Percentiles rank a stretch among this genome's conserved stretches.
phyloP scores from a whole-genome alignment of 495 filamentous ascomycete species.

The Niebla homalea region DNA sequence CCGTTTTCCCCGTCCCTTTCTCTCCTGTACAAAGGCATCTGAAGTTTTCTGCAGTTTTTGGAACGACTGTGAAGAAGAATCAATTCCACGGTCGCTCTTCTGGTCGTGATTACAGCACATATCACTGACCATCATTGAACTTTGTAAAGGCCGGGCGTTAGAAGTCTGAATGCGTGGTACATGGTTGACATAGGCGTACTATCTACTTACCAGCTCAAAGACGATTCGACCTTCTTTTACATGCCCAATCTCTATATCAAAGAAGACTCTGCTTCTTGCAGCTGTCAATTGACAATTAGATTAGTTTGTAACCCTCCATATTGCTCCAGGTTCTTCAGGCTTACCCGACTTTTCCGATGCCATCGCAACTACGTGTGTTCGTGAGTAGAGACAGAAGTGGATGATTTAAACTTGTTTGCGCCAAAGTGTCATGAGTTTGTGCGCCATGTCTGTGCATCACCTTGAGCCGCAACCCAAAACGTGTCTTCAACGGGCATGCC shows the following conservation, averaged over 20 bases:
- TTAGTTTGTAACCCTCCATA: neutral
- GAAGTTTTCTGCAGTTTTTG: slow-evolving; percentile 92
- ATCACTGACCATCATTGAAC: slow-evolving; percentile 58
- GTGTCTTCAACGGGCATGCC: too few relatives aligned
- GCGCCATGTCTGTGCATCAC: too few relatives aligned
- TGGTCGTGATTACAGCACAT: neutral
- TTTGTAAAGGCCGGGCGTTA: slow-evolving; percentile 14
- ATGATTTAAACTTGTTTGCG: neutral
- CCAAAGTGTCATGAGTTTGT: neutral
- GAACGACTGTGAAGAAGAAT: slow-evolving; percentile 45
- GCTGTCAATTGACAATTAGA: neutral
- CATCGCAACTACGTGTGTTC: neutral
- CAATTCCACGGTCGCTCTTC: too few relatives aligned
- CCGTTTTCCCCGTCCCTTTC: slow-evolving; percentile 75
- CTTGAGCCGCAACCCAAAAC: too few relatives aligned
- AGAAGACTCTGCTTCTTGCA: slow-evolving; percentile 65
- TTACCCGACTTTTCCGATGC: slow-evolving; percentile 9
- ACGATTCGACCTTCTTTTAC: slow-evolving; percentile 58
- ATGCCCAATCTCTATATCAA: slow-evolving; percentile 72
- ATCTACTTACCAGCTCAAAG: slow-evolving; percentile 58
- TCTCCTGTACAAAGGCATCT: slow-evolving; percentile 82
- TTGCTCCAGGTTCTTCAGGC: neutral
- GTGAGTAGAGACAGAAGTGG: neutral
- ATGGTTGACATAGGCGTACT: neutral
- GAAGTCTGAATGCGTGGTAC: neutral